A percentile compares a stretch with the other conserved stretches of the same genome.
Evolutionary conservation across 345 rosid genomes (phyloP).

Genomic region (Syzygium aqueum): DNA sequence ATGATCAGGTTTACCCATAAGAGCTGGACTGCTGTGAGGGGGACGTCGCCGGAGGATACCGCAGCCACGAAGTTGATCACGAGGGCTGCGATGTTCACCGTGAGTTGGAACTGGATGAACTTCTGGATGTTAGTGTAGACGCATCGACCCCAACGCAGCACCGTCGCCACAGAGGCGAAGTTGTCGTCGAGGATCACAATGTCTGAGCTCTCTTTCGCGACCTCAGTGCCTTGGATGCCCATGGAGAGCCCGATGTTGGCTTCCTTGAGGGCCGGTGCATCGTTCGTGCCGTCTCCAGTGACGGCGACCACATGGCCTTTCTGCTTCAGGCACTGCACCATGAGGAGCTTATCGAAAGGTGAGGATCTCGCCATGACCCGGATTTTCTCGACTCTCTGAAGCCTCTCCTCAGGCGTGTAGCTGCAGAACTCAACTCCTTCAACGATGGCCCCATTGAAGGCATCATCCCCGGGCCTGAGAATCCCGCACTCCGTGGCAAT

Average conservation of each 20-base stretch:
- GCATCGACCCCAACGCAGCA: conserved; percentile 68
- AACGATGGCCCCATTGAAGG: conserved; percentile 24
- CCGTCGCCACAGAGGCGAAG: conserved; percentile 56
- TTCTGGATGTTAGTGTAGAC: conserved; percentile 74
- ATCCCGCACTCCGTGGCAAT: conserved; percentile 72
- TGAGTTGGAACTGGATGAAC: conserved; percentile 71
- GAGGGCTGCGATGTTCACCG: conserved; percentile 56
- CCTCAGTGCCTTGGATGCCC: conserved; percentile 75
- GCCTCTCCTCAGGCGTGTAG: conserved; percentile 29
- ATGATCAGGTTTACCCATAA: conserved; percentile 74
- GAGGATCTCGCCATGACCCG: conserved; percentile 81
- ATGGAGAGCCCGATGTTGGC: conserved; percentile 62
- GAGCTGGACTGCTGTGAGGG: conserved; percentile 56
- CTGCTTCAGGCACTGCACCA: conserved; percentile 68
- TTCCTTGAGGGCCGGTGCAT: conserved; percentile 70
- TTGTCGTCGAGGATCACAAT: conserved; percentile 65
- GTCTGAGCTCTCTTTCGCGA: conserved; percentile 72
- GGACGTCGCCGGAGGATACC: conserved; percentile 67
- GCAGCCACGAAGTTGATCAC: conserved; percentile 69
- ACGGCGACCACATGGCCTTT: conserved; percentile 72
- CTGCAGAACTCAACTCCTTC: conserved; percentile 54
- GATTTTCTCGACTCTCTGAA: conserved; percentile 40
- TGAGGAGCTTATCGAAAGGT: conserved; percentile 60
- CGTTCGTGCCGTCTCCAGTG: conserved; percentile 68
- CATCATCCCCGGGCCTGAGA: conserved; percentile 23